phyloP scores from a whole-genome alignment of 352 stramenopile species.

The Phytophthora tubulina region DNA sequence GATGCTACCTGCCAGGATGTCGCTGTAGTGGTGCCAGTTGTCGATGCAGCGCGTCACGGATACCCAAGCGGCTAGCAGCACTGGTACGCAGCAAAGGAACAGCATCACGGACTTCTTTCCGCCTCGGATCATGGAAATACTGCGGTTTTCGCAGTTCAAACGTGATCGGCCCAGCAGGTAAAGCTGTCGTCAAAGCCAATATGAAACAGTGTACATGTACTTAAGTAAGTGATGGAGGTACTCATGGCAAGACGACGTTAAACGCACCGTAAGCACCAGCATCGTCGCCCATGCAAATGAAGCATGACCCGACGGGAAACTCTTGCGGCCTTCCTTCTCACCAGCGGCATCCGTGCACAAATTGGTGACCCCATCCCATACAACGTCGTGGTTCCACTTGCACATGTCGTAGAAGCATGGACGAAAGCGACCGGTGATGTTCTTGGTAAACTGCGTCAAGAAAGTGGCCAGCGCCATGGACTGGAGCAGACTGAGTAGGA shows the following conservation, averaged over 20 bases:
- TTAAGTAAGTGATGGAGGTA: too few relatives aligned
- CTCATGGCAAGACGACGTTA: neutral
- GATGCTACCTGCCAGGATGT: slow-evolving; percentile 72
- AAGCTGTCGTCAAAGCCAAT: slow-evolving; percentile 33
- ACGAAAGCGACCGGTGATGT: slow-evolving; percentile 79
- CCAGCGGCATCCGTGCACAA: slow-evolving; percentile 63
- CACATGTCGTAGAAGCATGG: slow-evolving; percentile 89
- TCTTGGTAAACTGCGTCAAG: slow-evolving; percentile 84
- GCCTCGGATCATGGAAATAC: slow-evolving; percentile 54
- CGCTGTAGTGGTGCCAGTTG: slow-evolving; percentile 89
- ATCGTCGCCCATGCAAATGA: slow-evolving; percentile 81
- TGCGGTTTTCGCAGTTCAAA: slow-evolving; percentile 67
- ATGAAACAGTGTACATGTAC: too few relatives aligned
- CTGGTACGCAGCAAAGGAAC: slow-evolving; percentile 71
- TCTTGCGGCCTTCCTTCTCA: slow-evolving; percentile 81
- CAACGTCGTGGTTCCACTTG: slow-evolving; percentile 68
- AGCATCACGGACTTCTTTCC: slow-evolving; percentile 73
- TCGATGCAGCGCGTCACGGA: slow-evolving; percentile 78
- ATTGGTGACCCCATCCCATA: slow-evolving; percentile 82
- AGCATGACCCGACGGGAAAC: slow-evolving; percentile 85
- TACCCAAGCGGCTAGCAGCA: slow-evolving; percentile 74
- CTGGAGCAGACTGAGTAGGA: slow-evolving; percentile 74
- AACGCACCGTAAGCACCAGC: slow-evolving; percentile 77
- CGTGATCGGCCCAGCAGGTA: slow-evolving; percentile 81
- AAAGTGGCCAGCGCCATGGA: slow-evolving; percentile 59